Base-by-base conservation (phyloP, 495 filamentous ascomycete genomes). In the Pyrenula massariospora region DNA sequence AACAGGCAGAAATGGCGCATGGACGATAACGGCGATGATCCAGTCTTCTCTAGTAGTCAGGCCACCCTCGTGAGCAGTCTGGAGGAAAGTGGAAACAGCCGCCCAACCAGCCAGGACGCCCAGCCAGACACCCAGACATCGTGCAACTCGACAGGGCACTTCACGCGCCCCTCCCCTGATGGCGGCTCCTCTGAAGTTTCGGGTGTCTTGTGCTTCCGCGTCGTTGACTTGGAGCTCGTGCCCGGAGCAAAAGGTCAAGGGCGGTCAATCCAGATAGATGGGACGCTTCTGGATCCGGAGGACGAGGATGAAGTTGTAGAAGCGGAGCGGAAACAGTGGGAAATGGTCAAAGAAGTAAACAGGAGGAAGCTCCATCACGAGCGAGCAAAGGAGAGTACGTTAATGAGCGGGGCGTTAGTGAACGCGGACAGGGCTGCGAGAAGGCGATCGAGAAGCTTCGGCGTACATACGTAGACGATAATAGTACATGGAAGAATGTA, bases 211-310 rank as follows among this genome's bases (percentile, higher is more conserved):
- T 68, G 68, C 11, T 89, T 90, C 62, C 70, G 76, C 53, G 80
- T 91, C 20, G 75, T 77, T 20, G 78, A 84, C 60, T 70, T 87
- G 54, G 84, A 88, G 60, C 73, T 79, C 20, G 76, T 76, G 56
- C 69, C 79, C 1, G 77, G 75, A 25, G 73, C 75, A 24, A 77
- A 83, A 56, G 71, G 77, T 53, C 79, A 84, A 56, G 73, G 71
- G 55, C 77, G 82, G 0, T 84, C 87, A 63, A 59, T 88, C 60
- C 83, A 78, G 57, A 84, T 90, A 54, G 82, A 86, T 62, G 86
- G 85, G 3, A 87, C 83, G 21, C 78, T 89, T 72, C 69, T 88
- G 31, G 59, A 61, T 2, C 64, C 65, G 2, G 74, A 75, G 23
- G 77, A 78, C 49, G 77, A 80, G 57, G 61, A 60, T 10, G 59